Percentiles rank a stretch among this genome's conserved stretches.
phyloP scores from a whole-genome alignment of 495 filamentous ascomycete species.

The Penicillium argentinense region DNA sequence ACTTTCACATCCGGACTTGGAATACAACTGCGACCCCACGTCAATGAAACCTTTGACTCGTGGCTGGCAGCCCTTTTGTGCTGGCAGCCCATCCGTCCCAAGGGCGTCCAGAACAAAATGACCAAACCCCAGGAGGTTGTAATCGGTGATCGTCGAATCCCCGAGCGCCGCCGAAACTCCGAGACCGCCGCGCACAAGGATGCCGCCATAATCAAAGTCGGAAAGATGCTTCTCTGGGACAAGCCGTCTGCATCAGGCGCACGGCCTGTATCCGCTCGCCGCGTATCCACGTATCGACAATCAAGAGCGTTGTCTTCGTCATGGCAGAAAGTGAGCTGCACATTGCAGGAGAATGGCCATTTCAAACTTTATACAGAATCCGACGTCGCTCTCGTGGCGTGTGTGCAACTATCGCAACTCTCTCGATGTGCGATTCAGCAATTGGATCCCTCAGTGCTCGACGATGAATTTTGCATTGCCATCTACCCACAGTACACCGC shows the following conservation, averaged over 20 bases:
- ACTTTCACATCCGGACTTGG: constrained; percentile 67
- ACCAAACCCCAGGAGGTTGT: constrained; percentile 60
- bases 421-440: constrained; percentile 87
- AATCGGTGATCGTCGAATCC: constrained; percentile 50
- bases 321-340: constrained; percentile 90
- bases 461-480: constrained; percentile 91
- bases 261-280: constrained; percentile 38
- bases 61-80: constrained; percentile 93
- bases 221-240: constrained; percentile 91
- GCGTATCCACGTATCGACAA: constrained; percentile 54
- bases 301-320: constrained; percentile 55
- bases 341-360: constrained; percentile 90
- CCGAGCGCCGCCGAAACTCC: constrained; percentile 59
- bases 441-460: constrained; percentile 86
- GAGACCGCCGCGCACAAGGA: constrained; percentile 66
- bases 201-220: constrained; percentile 92
- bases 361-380: constrained; percentile 87
- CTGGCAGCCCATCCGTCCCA: constrained; percentile 87
- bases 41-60: constrained; percentile 74
- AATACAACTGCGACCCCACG: constrained; percentile 72
- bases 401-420: constrained; percentile 86
- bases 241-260: constrained; percentile 45
- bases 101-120: constrained; percentile 71
- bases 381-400: constrained; percentile 72
- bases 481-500: constrained; percentile 83